These are phyloP conservation scores for Fraxinus velutina DNA, from an alignment of 305 asterid species.

Conservation along the genomic window DNA sequence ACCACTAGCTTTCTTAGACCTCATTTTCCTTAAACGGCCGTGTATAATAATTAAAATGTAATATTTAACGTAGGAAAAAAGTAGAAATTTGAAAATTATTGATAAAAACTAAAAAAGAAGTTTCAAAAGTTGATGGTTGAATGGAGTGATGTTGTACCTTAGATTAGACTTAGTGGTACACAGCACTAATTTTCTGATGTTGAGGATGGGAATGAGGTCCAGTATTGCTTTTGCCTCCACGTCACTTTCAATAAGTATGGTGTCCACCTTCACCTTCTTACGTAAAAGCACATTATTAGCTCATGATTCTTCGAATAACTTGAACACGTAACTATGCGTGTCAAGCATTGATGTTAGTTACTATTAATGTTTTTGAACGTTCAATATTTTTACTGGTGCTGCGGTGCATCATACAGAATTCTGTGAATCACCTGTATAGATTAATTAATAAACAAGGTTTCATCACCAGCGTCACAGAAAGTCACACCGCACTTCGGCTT, in stretches of 20 bases:
- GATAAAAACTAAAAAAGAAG: neutral
- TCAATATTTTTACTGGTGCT: neutral
- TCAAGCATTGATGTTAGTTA: neutral
- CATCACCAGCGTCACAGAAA: neutral
- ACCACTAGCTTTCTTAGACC: constrained; percentile 41
- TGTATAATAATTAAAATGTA: neutral
- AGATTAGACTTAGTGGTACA: constrained; percentile 50
- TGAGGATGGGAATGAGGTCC: constrained; percentile 74
- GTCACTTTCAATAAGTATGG: constrained; percentile 67
- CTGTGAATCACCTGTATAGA: neutral
- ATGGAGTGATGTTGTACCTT: constrained; percentile 36
- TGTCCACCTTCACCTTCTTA: constrained; percentile 63
- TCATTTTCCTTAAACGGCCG: constrained; percentile 42
- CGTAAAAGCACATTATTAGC: neutral
- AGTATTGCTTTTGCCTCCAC: constrained; percentile 63
- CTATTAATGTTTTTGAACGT: neutral
- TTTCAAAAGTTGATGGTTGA: neutral
- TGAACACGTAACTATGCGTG: neutral
- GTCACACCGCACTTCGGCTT: neutral
- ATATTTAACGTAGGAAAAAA: neutral
- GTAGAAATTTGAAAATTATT: neutral
- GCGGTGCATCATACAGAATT: neutral
- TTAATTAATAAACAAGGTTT: neutral
- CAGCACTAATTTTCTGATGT: constrained; percentile 52
- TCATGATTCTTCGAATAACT: neutral